phyloP scores from a whole-genome alignment of 306 rosid species.

The Quercus bicolor region DNA sequence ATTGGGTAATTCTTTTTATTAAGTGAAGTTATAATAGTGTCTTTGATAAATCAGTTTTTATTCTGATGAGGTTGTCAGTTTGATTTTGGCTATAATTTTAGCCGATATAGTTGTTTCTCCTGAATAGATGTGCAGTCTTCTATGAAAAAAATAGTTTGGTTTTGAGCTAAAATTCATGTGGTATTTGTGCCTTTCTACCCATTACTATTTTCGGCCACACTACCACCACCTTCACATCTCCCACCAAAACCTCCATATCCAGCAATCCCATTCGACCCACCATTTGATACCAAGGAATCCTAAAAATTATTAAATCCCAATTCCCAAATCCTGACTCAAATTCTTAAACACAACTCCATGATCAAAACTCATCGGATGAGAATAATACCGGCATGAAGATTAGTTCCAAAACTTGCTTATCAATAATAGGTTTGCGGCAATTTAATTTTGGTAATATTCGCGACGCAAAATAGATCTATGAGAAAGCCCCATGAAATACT shows the following conservation, averaged over 20 bases:
- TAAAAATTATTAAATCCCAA: conserved; percentile 26
- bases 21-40: too few species aligned
- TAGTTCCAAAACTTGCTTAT: conserved; percentile 5
- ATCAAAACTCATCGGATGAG: conserved; percentile 8
- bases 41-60: too few species aligned
- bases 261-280: conserved; percentile 41
- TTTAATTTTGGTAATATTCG: not conserved
- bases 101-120: too few species aligned
- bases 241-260: conserved; percentile 50
- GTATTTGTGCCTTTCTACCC: not conserved
- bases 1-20: too few species aligned
- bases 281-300: conserved; percentile 41
- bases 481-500: conserved; percentile 22
- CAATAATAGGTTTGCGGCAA: conserved; percentile 21
- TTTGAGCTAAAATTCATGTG: too few species aligned
- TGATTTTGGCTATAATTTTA: too few species aligned
- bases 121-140: too few species aligned
- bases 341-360: conserved; percentile 11
- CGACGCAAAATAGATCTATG: conserved; percentile 16
- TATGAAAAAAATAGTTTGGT: too few species aligned
- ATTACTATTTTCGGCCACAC: not conserved
- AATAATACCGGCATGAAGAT: conserved; percentile 14
- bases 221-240: conserved; percentile 27
- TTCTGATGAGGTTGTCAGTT: too few species aligned
- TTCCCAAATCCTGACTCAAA: conserved; percentile 13